A percentile compares a stretch with the other conserved stretches of the same genome.
Conservation (phyloP, 345 rosid genomes). For the Rhodomyrtus tomentosa region DNA sequence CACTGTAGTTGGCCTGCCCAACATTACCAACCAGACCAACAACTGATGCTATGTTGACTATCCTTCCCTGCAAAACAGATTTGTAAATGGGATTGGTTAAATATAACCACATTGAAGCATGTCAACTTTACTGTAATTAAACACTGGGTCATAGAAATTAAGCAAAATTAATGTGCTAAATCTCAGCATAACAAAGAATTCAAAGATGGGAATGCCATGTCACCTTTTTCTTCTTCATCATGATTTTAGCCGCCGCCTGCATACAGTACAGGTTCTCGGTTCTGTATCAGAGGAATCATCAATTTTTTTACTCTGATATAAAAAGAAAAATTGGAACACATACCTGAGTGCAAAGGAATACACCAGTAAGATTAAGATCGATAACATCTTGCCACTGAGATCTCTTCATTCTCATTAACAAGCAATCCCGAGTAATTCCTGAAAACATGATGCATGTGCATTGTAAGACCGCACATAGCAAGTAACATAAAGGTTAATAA, state of each 20-base stretch:
- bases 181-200: not conserved
- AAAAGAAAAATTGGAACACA: conserved; percentile 2
- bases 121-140: not conserved
- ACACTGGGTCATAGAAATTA: not conserved
- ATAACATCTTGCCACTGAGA: conserved; percentile 94
- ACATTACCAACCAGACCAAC: conserved; percentile 90
- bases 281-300: not conserved
- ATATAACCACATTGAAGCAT: not conserved
- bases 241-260: conserved; percentile 93
- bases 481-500: not conserved
- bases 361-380: conserved; percentile 90
- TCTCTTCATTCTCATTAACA: conserved; percentile 89
- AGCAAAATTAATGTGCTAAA: not conserved
- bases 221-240: conserved; percentile 93
- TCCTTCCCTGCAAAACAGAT: conserved; percentile 55
- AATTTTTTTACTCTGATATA: conserved; percentile 9
- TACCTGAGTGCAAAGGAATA: conserved; percentile 94
- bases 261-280: not conserved
- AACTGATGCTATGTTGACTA: conserved; percentile 82
- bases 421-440: conserved; percentile 85
- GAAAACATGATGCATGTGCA: conserved; percentile 16
- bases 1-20: conserved; percentile 98
- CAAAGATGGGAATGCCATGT: not conserved
- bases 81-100: not conserved
- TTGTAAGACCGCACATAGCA: conserved; percentile 11